Conservation (phyloP, 164 flowering plant species). For the Warburgia ugandensis region DNA sequence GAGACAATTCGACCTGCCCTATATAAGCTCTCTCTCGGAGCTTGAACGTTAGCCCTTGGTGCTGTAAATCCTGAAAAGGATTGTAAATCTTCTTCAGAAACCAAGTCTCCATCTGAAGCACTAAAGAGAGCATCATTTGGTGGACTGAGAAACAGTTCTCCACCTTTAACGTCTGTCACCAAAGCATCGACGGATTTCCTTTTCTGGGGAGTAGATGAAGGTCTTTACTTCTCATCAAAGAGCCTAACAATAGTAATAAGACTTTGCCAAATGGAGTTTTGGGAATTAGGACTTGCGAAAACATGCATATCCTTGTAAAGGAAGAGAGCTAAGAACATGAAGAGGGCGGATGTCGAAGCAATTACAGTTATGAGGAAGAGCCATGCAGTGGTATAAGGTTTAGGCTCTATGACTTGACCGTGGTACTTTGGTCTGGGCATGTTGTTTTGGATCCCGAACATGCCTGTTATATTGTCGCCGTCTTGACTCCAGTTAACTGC, state of each 20-base stretch:
- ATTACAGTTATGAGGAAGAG: conserved; percentile 12
- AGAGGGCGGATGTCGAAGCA: conserved; percentile 6
- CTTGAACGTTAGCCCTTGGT: too few species aligned
- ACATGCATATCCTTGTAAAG: background rate
- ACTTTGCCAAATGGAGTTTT: background rate
- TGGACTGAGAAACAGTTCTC: too few species aligned
- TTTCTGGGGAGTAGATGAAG: too few species aligned
- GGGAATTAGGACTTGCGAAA: background rate
- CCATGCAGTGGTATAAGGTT: conserved; percentile 9
- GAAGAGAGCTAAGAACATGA: background rate
- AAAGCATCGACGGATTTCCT: too few species aligned
- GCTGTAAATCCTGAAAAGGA: too few species aligned
- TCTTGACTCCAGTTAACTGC: conserved; percentile 5
- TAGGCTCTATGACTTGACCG: conserved; percentile 1
- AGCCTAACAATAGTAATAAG: background rate
- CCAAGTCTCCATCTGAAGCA: too few species aligned
- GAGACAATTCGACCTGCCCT: too few species aligned
- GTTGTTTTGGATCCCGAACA: conserved; percentile 4
- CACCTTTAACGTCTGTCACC: too few species aligned
- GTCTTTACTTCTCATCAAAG: conserved; percentile 4
- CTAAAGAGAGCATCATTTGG: too few species aligned
- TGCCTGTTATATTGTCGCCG: background rate
- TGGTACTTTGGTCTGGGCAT: background rate
- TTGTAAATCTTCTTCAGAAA: too few species aligned
- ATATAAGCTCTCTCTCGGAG: too few species aligned